Conservation (phyloP, 176 grass and related monocot species). For the Rhipidocladum racemiflorum region DNA sequence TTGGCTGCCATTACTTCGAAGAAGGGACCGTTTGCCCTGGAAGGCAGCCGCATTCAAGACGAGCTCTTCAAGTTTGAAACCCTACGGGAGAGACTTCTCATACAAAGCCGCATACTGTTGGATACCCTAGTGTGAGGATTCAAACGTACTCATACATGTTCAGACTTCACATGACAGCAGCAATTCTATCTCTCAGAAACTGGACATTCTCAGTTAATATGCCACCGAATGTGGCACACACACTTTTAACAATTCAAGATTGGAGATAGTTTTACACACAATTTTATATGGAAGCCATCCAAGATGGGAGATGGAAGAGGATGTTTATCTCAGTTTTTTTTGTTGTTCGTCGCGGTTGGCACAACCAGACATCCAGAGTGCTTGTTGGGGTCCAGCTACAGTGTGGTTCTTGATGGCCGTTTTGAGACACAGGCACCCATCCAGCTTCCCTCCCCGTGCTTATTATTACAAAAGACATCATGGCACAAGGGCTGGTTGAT, state of each 20-base stretch:
- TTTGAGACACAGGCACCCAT: background rate
- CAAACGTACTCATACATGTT: background rate
- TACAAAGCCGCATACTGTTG: background rate
- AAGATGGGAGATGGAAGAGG: background rate
- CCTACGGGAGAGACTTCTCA: background rate
- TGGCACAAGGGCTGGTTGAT: slow-evolving; percentile 2
- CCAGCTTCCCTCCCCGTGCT: slow-evolving; percentile 24
- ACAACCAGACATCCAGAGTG: background rate
- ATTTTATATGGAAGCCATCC: background rate
- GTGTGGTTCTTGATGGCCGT: slow-evolving; percentile 2
- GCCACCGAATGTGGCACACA: background rate
- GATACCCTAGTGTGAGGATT: background rate
- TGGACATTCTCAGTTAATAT: background rate
- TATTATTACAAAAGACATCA: slow-evolving; percentile 21
- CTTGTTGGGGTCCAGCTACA: background rate
- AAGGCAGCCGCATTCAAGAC: background rate
- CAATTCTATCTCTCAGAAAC: too few species aligned
- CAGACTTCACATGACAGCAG: background rate
- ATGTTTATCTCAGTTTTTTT: background rate
- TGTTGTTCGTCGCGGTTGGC: background rate
- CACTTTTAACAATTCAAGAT: background rate
- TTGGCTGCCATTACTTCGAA: too few species aligned
- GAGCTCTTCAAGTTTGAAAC: background rate
- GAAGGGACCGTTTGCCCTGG: too few species aligned
- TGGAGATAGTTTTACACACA: background rate